These are phyloP conservation scores for Cryptococcus jaspeensis DNA, from an alignment of 1,284 basidiomycete species.

Conservation along the genomic window DNA sequence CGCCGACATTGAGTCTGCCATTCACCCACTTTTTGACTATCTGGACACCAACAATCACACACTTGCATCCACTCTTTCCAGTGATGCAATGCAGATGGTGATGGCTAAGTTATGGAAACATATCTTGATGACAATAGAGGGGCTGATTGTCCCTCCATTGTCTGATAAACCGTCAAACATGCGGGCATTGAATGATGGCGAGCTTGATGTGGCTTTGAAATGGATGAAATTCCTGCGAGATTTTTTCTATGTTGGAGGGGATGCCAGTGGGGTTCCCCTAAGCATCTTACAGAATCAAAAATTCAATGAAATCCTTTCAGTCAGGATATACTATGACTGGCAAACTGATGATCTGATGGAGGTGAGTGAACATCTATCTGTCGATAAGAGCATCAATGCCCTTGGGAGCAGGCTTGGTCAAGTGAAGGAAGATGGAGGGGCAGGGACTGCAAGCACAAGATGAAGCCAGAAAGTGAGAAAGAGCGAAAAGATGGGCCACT, in stretches of 20 bases:
- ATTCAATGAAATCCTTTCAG: conserved; percentile 86
- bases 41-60: conserved; percentile 92
- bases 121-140: conserved; percentile 82
- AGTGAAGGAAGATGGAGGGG: too few species aligned
- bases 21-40: conserved; percentile 91
- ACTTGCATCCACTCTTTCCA: conserved; percentile 81
- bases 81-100: conserved; percentile 85
- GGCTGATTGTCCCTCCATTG: conserved; percentile 85
- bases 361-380: conserved; percentile 29
- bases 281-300: conserved; percentile 93
- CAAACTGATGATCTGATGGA: conserved; percentile 90
- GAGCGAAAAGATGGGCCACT: not conserved
- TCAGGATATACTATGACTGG: conserved; percentile 92
- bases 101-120: conserved; percentile 97
- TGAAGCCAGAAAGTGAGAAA: too few species aligned
- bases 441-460: too few species aligned
- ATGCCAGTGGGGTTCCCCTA: conserved; percentile 77
- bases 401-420: too few species aligned
- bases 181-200: conserved; percentile 87
- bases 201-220: conserved; percentile 96
- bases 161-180: conserved; percentile 86
- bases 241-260: conserved; percentile 93
- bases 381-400: too few species aligned
- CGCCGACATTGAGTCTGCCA: conserved; percentile 91
- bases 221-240: conserved; percentile 96